A percentile compares a stretch with the other conserved stretches of the same genome.
phyloP scores from a whole-genome alignment of 2,329 filamentous ascomycete species.

The Aspergillus novoparasiticus region DNA sequence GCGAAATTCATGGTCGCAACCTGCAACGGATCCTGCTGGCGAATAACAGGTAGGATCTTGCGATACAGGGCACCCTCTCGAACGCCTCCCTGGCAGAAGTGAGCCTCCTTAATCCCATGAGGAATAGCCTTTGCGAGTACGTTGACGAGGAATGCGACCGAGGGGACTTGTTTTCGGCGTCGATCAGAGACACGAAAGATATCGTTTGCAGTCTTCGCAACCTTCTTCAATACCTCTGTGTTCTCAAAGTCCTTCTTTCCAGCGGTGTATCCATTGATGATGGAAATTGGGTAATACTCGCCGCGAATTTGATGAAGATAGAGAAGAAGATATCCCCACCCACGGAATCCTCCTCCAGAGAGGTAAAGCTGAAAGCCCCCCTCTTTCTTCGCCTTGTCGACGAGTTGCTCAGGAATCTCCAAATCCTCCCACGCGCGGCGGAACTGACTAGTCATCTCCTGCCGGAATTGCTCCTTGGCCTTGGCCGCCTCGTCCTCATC shows the following conservation, averaged over 20 bases:
- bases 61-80: slow-evolving; percentile 76
- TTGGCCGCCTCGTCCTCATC: slow-evolving; percentile 42
- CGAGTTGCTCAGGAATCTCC: slow-evolving; percentile 57
- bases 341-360: slow-evolving; percentile 84
- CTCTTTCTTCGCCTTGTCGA: slow-evolving; percentile 45
- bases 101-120: slow-evolving; percentile 66
- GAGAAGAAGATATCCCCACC: slow-evolving; percentile 86
- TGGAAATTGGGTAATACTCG: slow-evolving; percentile 74
- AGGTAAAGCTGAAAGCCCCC: slow-evolving; percentile 72
- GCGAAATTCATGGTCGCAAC: slow-evolving; percentile 60
- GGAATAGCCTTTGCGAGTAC: slow-evolving; percentile 70
- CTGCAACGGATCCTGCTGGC: slow-evolving; percentile 67
- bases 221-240: slow-evolving; percentile 28
- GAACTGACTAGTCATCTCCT: slow-evolving; percentile 58
- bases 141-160: slow-evolving; percentile 75
- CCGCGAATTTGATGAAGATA: slow-evolving; percentile 66
- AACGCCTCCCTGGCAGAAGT: slow-evolving; percentile 84
- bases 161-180: slow-evolving; percentile 76
- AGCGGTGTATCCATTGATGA: slow-evolving; percentile 76
- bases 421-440: slow-evolving; percentile 61
- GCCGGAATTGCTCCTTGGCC: slow-evolving; percentile 42
- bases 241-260: slow-evolving; percentile 34
- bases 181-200: slow-evolving; percentile 76
- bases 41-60: slow-evolving; percentile 60
- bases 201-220: slow-evolving; percentile 30